These are phyloP conservation scores for Gonapodya sp. DNA, from an alignment of 192 early-diverging fungal species.

Conservation along the genomic window DNA sequence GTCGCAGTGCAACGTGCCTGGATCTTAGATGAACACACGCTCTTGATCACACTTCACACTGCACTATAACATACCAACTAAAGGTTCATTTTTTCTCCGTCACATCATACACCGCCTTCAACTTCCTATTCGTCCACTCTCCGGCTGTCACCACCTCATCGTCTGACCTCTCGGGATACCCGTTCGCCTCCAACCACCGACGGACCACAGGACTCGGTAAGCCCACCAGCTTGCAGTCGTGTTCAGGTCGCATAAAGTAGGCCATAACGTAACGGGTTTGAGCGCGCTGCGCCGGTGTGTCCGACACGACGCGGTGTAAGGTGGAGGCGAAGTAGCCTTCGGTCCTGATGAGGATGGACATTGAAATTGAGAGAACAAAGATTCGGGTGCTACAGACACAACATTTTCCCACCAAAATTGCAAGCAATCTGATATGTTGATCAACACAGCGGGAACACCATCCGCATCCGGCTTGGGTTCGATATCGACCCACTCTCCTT, in stretches of 20 bases:
- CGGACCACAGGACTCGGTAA: neutral
- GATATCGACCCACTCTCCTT: slow-evolving; percentile 4
- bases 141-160: slow-evolving; percentile 10
- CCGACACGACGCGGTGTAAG: neutral
- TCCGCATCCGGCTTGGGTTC: slow-evolving; percentile 3
- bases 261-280: slow-evolving; percentile 11
- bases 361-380: neutral
- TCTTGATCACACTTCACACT: too few species aligned
- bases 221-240: neutral
- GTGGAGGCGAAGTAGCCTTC: slow-evolving; percentile 10
- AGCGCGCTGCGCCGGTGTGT: neutral
- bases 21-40: too few species aligned
- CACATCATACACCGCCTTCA: slow-evolving; percentile 11
- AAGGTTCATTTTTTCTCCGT: neutral
- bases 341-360: neutral
- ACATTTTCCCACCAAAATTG: neutral
- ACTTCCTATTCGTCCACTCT: slow-evolving; percentile 9
- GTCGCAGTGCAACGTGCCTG: too few species aligned
- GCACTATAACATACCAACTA: too few species aligned
- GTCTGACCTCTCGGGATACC: neutral
- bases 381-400: neutral
- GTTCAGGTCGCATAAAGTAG: slow-evolving; percentile 11
- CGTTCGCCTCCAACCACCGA: neutral
- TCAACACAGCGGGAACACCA: neutral
- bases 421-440: slow-evolving; percentile 6